Evolutionary conservation across 148 eudicot species (phyloP).

Genomic region (Hydrangea macrophylla): DNA sequence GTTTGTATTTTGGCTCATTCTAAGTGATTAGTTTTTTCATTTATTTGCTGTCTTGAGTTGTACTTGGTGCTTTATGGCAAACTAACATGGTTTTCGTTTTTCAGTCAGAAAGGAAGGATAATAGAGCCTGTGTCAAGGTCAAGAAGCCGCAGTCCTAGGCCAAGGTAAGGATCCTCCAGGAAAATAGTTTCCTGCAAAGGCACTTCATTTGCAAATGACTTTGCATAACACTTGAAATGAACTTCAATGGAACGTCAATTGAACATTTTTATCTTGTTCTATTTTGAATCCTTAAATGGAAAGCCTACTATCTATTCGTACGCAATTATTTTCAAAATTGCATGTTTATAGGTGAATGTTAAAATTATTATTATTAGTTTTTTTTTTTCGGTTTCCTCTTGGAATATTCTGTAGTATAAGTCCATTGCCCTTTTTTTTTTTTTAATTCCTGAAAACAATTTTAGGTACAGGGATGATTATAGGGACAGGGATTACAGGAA

Average conservation of each 20-base stretch:
- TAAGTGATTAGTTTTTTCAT: no score
- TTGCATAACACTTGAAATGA: no score
- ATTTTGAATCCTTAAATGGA: neutral
- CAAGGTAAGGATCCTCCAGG: slow-evolving; percentile 43
- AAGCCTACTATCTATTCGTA: neutral
- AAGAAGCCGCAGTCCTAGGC: slow-evolving; percentile 74
- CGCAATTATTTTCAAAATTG: neutral
- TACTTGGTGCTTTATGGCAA: neutral
- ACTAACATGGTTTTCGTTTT: slow-evolving; percentile 17
- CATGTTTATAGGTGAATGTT: neutral
- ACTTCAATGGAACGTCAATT: no score
- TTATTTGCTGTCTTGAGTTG: neutral
- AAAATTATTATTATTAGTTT: neutral
- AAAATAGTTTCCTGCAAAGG: neutral
- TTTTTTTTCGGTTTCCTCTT: neutral
- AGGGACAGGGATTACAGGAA: slow-evolving; percentile 56
- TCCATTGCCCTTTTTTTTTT: neutral
- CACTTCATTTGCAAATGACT: no score
- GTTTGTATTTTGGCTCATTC: neutral
- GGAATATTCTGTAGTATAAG: neutral
- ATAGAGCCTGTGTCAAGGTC: slow-evolving; percentile 43
- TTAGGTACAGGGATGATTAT: slow-evolving; percentile 55
- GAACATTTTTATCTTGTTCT: no score
- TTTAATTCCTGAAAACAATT: neutral
- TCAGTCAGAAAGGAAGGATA: slow-evolving; percentile 56